Percentiles rank a stretch among this genome's conserved stretches.
phyloP scores from a whole-genome alignment of 257 asterid species.

The Ballota nigra region DNA sequence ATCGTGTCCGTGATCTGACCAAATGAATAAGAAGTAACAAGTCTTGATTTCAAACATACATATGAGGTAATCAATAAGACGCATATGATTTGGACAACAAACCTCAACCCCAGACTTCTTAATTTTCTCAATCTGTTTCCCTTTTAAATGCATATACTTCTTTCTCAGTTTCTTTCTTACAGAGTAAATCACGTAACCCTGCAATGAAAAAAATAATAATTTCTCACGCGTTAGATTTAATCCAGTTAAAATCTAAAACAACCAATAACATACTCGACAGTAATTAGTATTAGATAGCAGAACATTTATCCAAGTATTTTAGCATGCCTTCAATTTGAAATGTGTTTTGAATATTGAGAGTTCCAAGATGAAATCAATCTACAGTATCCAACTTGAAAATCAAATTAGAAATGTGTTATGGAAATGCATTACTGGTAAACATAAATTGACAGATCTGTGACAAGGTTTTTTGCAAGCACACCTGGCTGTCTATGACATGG shows the following conservation, averaged over 20 bases:
- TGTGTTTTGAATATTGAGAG: background rate
- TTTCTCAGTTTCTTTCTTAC: constrained; percentile 89
- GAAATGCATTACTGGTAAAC: background rate
- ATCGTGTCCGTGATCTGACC: constrained; percentile 82
- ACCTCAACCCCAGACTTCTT: constrained; percentile 97
- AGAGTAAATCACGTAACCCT: constrained; percentile 96
- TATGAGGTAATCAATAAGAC: background rate
- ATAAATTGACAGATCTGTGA: too few relatives aligned
- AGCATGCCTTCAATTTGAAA: background rate
- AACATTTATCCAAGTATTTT: background rate
- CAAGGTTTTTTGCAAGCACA: constrained; percentile 28
- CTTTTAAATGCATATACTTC: constrained; percentile 78
- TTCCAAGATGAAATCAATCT: background rate
- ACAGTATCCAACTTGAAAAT: constrained; percentile 4
- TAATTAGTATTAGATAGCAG: constrained; percentile 3
- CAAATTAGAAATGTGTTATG: background rate
- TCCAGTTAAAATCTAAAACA: constrained; percentile 9
- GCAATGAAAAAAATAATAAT: constrained; percentile 17
- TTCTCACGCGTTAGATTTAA: background rate
- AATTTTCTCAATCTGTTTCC: constrained; percentile 88
- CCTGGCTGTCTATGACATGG: constrained; percentile 96
- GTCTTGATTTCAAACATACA: background rate
- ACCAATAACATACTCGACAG: background rate
- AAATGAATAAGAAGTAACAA: constrained; percentile 21
- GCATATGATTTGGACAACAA: constrained; percentile 7